phyloP scores from a whole-genome alignment of 495 filamentous ascomycete genomes.

The Penicillium chermesinum region DNA sequence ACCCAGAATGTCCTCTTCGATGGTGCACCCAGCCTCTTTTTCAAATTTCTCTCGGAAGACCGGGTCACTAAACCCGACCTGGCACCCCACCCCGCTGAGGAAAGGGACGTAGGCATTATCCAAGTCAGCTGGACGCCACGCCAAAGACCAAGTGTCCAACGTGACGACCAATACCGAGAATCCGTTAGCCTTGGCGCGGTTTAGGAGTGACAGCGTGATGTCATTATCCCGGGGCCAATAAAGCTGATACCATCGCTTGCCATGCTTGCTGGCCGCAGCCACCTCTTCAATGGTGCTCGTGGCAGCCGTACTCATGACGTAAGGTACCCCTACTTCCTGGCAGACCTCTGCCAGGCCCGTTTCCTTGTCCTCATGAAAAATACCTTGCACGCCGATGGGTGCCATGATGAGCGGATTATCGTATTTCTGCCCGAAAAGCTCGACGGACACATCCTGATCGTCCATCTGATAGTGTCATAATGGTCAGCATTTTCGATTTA shows the following conservation, averaged over 20 bases:
- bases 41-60: slow-evolving; percentile 55
- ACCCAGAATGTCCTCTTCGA: slow-evolving; percentile 45
- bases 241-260: slow-evolving; percentile 58
- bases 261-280: slow-evolving; percentile 34
- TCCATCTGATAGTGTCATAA: slow-evolving; percentile 22
- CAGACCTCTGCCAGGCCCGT: slow-evolving; percentile 49
- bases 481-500: neutral
- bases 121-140: slow-evolving; percentile 57
- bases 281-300: slow-evolving; percentile 55
- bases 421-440: slow-evolving; percentile 53
- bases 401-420: slow-evolving; percentile 51
- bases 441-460: slow-evolving; percentile 47
- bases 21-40: slow-evolving; percentile 37
- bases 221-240: slow-evolving; percentile 61
- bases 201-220: slow-evolving; percentile 54
- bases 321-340: slow-evolving; percentile 47
- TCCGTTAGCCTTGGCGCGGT: slow-evolving; percentile 52
- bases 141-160: slow-evolving; percentile 39
- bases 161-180: slow-evolving; percentile 44
- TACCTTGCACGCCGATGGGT: slow-evolving; percentile 53
- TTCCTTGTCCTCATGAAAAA: slow-evolving; percentile 54
- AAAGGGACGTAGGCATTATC: slow-evolving; percentile 56
- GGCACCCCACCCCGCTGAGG: slow-evolving; percentile 39
- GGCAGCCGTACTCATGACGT: slow-evolving; percentile 53
- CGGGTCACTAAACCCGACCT: slow-evolving; percentile 51